Conservation (phyloP, 352 stramenopile genomes). For the Pythium dissotocum region DNA sequence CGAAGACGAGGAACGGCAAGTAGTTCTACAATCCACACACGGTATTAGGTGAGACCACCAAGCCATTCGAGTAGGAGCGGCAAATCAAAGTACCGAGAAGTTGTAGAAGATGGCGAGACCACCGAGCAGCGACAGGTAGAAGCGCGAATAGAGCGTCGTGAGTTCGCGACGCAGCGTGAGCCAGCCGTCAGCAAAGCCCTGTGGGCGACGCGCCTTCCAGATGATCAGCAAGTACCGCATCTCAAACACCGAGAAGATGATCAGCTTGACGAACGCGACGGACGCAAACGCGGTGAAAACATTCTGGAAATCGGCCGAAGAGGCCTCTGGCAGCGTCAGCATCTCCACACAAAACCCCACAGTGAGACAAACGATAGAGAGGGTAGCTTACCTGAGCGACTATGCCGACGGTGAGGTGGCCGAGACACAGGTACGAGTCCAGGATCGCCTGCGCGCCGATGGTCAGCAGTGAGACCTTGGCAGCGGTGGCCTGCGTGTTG, state of each 20-base stretch:
- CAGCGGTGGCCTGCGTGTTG: slow-evolving; percentile 80
- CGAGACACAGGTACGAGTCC: slow-evolving; percentile 95
- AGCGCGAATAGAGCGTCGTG: slow-evolving; percentile 94
- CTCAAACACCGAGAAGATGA: slow-evolving; percentile 99
- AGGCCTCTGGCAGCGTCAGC: slow-evolving; percentile 12
- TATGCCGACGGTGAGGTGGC: slow-evolving; percentile 94
- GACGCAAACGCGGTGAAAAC: slow-evolving; percentile 96
- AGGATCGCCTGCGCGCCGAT: slow-evolving; percentile 87
- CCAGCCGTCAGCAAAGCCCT: slow-evolving; percentile 87
- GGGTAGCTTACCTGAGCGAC: slow-evolving; percentile 58
- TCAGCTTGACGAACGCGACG: slow-evolving; percentile 97
- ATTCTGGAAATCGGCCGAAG: slow-evolving; percentile 70
- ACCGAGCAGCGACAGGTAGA: slow-evolving; percentile 93
- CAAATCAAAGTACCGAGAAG: slow-evolving; percentile 56
- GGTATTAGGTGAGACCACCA: not conserved
- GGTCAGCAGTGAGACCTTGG: slow-evolving; percentile 79
- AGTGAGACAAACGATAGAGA: slow-evolving; percentile 1
- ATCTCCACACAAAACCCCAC: not conserved
- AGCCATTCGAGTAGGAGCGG: not conserved
- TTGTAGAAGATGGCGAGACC: slow-evolving; percentile 93
- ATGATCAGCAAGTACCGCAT: slow-evolving; percentile 99
- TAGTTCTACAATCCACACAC: slow-evolving; percentile 57
- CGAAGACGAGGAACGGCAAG: slow-evolving; percentile 88
- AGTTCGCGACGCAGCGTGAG: slow-evolving; percentile 91
- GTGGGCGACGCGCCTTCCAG: slow-evolving; percentile 90